Conservation (phyloP, 495 filamentous ascomycete species). For the Cryomyces antarcticus region DNA sequence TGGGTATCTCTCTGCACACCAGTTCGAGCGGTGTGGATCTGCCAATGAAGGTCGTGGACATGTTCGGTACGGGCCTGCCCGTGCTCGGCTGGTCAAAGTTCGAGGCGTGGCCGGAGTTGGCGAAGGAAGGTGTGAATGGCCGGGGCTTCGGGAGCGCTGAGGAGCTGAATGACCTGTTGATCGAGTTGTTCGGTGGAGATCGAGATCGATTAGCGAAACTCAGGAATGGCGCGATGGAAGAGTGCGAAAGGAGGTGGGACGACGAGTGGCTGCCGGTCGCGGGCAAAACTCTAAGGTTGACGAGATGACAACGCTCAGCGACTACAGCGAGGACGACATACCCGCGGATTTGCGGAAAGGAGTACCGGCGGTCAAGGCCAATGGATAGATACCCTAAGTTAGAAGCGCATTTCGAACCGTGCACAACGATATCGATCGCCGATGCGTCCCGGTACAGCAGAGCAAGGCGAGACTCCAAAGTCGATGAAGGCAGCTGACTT, state of each 20-base stretch:
- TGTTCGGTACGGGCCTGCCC: constrained; percentile 87
- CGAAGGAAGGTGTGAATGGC: constrained; percentile 71
- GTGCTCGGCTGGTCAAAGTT: constrained; percentile 72
- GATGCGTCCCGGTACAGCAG: no score
- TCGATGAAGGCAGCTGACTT: no score
- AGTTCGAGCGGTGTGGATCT: constrained; percentile 88
- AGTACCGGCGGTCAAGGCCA: no score
- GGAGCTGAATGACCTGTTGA: constrained; percentile 37
- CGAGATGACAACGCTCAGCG: constrained; percentile 3
- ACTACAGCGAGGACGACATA: no score
- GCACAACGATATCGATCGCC: no score
- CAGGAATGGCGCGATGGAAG: constrained; percentile 51
- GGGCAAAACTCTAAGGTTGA: constrained; percentile 45
- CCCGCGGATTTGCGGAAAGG: no score
- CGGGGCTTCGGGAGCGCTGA: constrained; percentile 50
- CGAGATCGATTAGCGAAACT: constrained; percentile 35
- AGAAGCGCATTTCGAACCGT: no score
- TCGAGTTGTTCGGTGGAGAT: constrained; percentile 36
- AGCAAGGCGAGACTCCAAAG: no score
- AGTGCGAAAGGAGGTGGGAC: constrained; percentile 70
- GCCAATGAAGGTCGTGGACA: constrained; percentile 98
- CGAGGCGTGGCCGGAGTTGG: constrained; percentile 70
- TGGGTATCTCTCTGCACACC: constrained; percentile 80
- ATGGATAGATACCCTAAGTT: no score
- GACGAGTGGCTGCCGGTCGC: constrained; percentile 80